Conservation (phyloP, 1,284 basidiomycete species). For the Trametes sp. region DNA sequence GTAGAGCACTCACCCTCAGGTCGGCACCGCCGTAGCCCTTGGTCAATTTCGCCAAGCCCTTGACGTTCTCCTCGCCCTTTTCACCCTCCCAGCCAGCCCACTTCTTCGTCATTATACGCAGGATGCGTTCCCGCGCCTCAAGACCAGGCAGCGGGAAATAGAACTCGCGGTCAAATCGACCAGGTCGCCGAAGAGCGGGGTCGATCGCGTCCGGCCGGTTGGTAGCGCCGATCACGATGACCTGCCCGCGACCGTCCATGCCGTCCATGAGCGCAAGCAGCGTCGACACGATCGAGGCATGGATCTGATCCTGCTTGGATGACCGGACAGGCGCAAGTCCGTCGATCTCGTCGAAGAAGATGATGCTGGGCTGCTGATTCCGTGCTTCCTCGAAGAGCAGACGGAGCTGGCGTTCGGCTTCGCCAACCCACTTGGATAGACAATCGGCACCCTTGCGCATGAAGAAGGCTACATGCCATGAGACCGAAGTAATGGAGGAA, state of each 20-base stretch:
- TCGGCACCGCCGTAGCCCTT: constrained; percentile 99
- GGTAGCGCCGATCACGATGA: constrained; percentile 98
- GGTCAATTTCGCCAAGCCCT: constrained; percentile 86
- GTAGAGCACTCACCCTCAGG: constrained; percentile 71
- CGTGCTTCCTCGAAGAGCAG: constrained; percentile 97
- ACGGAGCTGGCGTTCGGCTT: constrained; percentile 96
- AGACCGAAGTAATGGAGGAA: constrained; percentile 4
- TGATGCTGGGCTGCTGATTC: constrained; percentile 93
- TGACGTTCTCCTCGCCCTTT: constrained; percentile 61
- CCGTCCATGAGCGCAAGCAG: constrained; percentile 98
- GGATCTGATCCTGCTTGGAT: constrained; percentile 99
- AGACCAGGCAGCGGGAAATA: constrained; percentile 94
- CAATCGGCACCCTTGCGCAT: constrained; percentile 99
- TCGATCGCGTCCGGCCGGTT: constrained; percentile 98
- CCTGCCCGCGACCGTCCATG: constrained; percentile 98
- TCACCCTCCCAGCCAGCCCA: constrained; percentile 89
- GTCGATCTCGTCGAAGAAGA: constrained; percentile 99
- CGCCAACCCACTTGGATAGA: constrained; percentile 99
- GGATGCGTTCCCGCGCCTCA: constrained; percentile 88
- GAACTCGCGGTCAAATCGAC: constrained; percentile 98
- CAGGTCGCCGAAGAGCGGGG: constrained; percentile 93
- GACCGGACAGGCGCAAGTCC: constrained; percentile 97
- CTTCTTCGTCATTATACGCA: constrained; percentile 90
- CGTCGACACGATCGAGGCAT: constrained; percentile 97
- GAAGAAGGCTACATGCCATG: constrained; percentile 81